These are phyloP conservation scores for Leavenworthia alabamica DNA, from an alignment of 345 rosid genomes.

Conservation along the genomic window DNA sequence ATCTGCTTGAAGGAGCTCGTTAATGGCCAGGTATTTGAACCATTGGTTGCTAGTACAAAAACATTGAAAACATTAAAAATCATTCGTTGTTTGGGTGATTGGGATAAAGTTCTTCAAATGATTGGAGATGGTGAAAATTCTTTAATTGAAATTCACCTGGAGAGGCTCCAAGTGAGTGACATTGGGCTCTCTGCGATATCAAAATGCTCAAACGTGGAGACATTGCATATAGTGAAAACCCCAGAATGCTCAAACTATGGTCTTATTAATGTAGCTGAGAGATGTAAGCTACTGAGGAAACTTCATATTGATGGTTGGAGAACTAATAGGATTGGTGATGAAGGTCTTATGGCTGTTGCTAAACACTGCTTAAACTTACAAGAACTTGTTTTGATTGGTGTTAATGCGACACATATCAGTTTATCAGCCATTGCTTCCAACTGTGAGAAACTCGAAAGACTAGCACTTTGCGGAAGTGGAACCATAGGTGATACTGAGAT, in stretches of 20 bases:
- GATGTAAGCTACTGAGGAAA: conserved; percentile 64
- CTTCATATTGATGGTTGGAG: conserved; percentile 91
- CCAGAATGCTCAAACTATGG: conserved; percentile 75
- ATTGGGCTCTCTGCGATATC: conserved; percentile 57
- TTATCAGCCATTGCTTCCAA: conserved; percentile 48
- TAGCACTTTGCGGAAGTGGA: conserved; percentile 75
- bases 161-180: conserved; percentile 83
- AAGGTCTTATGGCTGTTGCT: conserved; percentile 68
- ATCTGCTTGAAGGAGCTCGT: conserved; percentile 82
- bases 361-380: conserved; percentile 56
- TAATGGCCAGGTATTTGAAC: conserved; percentile 72
- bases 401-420: conserved; percentile 62
- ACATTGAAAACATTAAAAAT: conserved; percentile 61
- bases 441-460: conserved; percentile 62
- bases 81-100: conserved; percentile 78
- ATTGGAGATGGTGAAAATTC: conserved; percentile 37
- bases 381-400: conserved; percentile 85
- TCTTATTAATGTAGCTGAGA: conserved; percentile 51
- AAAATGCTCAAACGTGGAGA: conserved; percentile 55
- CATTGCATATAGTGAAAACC: conserved; percentile 62
- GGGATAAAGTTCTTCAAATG: conserved; percentile 61
- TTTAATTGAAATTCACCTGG: conserved; percentile 63
- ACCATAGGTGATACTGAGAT: conserved; percentile 73
- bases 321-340: conserved; percentile 75
- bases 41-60: conserved; percentile 48